A percentile compares a stretch with the other conserved stretches of the same genome.
Evolutionary conservation across 2,329 filamentous ascomycete species (phyloP).

Genomic region (Rhytidhysteron rufulum): DNA sequence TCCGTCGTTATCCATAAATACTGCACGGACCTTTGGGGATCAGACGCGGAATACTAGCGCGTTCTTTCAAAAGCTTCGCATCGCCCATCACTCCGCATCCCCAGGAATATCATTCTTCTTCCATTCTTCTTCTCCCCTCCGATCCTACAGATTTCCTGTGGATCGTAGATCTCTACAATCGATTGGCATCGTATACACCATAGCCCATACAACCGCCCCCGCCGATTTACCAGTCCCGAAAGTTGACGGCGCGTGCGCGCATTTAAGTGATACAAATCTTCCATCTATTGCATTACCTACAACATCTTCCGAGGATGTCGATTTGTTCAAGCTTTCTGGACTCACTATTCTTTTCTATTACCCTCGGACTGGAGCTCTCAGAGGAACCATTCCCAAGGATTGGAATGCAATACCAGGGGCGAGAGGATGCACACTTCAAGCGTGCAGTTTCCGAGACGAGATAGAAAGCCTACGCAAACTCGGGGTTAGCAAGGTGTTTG

Average conservation of each 20-base stretch:
- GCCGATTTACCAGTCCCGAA: conserved; percentile 33
- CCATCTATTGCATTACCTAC: conserved; percentile 31
- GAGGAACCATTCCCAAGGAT: conserved; percentile 37
- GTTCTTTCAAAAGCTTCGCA: background rate
- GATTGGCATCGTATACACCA: background rate
- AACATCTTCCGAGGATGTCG: conserved; percentile 25
- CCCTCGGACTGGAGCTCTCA: conserved; percentile 37
- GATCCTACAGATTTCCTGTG: too few relatives aligned
- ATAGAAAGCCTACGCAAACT: conserved; percentile 23
- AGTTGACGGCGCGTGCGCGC: conserved; percentile 40
- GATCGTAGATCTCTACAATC: background rate
- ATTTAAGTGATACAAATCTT: conserved; percentile 23
- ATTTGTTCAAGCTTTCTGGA: conserved; percentile 32
- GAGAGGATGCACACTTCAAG: conserved; percentile 43
- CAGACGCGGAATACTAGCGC: background rate
- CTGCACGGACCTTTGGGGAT: background rate
- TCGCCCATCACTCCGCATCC: background rate
- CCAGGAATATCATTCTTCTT: background rate
- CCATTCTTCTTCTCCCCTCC: background rate
- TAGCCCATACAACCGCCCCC: conserved; percentile 22
- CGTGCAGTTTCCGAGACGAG: conserved; percentile 41
- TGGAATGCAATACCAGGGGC: conserved; percentile 44
- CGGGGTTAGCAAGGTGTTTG: conserved; percentile 36
- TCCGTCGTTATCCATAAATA: background rate
- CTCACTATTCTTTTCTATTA: conserved; percentile 43